Evolutionary conservation across 768 basidiomycete species (phyloP).

Genomic region (Dictyophora rubrovolvata): DNA sequence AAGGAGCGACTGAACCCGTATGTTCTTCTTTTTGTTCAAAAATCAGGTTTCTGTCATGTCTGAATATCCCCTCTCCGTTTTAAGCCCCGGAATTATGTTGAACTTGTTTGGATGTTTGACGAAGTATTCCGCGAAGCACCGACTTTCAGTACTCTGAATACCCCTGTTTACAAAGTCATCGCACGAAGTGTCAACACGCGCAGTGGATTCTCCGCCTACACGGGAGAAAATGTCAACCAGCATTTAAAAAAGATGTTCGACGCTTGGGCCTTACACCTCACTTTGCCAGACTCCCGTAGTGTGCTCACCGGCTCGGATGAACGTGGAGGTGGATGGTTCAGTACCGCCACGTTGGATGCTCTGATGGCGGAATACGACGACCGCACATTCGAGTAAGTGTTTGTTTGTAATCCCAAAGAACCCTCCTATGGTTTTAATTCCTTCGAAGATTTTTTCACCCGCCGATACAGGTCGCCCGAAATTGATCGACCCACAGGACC

Average conservation of each 20-base stretch:
- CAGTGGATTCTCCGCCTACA: conserved; percentile 22
- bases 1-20: background rate
- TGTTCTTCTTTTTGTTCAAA: background rate
- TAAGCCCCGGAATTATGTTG: background rate
- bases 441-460: conserved; percentile 50
- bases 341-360: conserved; percentile 21
- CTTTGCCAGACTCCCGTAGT: conserved; percentile 29
- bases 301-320: conserved; percentile 28
- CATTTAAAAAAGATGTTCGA: conserved; percentile 39
- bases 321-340: conserved; percentile 39
- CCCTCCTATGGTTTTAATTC: conserved; percentile 35
- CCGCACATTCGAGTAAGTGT: conserved; percentile 28
- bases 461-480: conserved; percentile 24
- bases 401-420: conserved; percentile 29
- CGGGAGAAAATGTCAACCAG: conserved; percentile 34
- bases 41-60: background rate
- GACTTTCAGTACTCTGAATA: background rate
- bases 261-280: conserved; percentile 39
- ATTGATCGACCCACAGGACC: conserved; percentile 30
- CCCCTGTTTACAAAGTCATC: conserved; percentile 13
- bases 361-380: background rate
- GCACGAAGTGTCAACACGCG: conserved; percentile 12
- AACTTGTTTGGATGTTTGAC: background rate
- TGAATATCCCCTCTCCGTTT: no score
- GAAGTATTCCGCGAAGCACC: background rate